A percentile compares a stretch with the other conserved stretches of the same genome.
These are phyloP conservation scores for Acanthamoeba castellanii DNA, from an alignment of 208 protist species.

Conservation along the genomic window DNA sequence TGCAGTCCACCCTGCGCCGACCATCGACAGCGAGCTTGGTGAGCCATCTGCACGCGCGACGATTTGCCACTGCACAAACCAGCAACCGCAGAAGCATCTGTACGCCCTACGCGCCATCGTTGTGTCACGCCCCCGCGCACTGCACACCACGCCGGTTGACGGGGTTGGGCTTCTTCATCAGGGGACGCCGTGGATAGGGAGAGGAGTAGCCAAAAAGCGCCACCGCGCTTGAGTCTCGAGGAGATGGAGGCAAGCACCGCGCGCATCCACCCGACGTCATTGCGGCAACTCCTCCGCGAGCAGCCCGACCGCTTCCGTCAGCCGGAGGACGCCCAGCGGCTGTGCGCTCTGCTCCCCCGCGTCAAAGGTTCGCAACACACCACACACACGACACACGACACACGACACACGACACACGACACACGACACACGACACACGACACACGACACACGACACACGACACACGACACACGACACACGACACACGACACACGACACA, in stretches of 20 bases:
- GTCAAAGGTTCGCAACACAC: neutral
- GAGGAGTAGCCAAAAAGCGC: neutral
- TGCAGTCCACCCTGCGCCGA: too few relatives aligned
- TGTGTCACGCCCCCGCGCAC: too few relatives aligned
- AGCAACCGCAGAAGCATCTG: too few relatives aligned
- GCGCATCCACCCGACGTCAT: neutral
- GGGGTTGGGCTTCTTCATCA: neutral
- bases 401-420: neutral
- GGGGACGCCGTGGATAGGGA: neutral
- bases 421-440: neutral
- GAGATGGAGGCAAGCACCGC: neutral
- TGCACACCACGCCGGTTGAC: too few relatives aligned
- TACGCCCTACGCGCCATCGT: too few relatives aligned
- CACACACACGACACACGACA: neutral
- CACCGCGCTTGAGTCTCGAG: neutral
- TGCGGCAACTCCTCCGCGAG: neutral
- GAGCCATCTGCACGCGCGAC: too few relatives aligned
- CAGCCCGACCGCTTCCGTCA: neutral
- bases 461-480: neutral
- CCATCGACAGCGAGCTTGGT: too few relatives aligned
- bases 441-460: neutral
- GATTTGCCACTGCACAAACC: too few relatives aligned
- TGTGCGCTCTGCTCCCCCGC: neutral
- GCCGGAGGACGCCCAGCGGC: neutral
- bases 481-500: neutral